Conservation (phyloP, 768 basidiomycete genomes). For the Trametes elegans region DNA sequence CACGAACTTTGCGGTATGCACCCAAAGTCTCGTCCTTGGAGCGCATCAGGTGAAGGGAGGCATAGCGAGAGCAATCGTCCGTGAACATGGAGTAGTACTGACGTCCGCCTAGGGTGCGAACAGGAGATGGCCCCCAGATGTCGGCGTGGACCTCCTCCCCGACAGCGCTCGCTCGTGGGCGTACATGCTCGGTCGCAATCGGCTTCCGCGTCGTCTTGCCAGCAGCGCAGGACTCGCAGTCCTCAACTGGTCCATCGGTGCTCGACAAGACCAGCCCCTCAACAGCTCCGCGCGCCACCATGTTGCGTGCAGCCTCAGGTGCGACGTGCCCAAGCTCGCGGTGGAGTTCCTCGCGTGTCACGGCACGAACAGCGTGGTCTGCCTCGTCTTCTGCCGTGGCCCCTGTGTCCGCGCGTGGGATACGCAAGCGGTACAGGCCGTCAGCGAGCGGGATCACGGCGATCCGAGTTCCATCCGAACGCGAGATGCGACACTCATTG, state of each 20-base stretch:
- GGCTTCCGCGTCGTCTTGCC: slow-evolving; percentile 40
- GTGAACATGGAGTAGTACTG: slow-evolving; percentile 30
- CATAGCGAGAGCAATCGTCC: slow-evolving; percentile 27
- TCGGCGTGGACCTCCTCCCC: slow-evolving; percentile 41
- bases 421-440: slow-evolving; percentile 4
- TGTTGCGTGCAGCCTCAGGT: slow-evolving; percentile 18
- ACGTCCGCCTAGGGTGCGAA: slow-evolving; percentile 24
- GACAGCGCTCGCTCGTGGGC: slow-evolving; percentile 29
- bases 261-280: slow-evolving; percentile 29
- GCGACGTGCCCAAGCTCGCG: slow-evolving; percentile 36
- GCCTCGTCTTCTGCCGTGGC: neutral
- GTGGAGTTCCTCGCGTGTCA: slow-evolving; percentile 30
- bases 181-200: slow-evolving; percentile 25
- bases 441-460: neutral
- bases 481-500: slow-evolving; percentile 12
- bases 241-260: slow-evolving; percentile 11
- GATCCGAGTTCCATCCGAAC: neutral
- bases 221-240: slow-evolving; percentile 42
- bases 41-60: slow-evolving; percentile 31
- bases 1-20: slow-evolving; percentile 34
- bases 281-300: slow-evolving; percentile 31
- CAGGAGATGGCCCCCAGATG: slow-evolving; percentile 44
- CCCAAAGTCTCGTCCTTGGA: slow-evolving; percentile 35
- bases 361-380: neutral
- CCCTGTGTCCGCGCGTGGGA: neutral